phyloP scores from a whole-genome alignment of 2,329 filamentous ascomycete species.

The Fusarium verrucosum region DNA sequence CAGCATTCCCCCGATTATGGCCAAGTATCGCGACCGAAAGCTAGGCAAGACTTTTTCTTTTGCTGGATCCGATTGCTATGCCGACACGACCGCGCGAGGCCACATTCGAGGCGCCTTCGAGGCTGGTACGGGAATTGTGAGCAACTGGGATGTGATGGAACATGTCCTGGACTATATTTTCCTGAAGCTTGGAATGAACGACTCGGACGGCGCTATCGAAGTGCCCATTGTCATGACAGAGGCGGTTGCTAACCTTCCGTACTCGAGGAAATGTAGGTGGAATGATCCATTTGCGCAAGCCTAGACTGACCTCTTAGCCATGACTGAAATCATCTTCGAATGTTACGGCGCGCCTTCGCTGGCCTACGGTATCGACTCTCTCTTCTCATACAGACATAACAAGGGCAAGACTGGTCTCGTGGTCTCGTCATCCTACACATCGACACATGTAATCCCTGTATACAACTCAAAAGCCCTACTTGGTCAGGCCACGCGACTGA shows the following conservation, averaged over 20 bases:
- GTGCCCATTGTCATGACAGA: constrained; percentile 95
- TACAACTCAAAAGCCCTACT: constrained; percentile 86
- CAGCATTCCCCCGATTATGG: constrained; percentile 86
- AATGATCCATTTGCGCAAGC: background rate
- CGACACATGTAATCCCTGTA: constrained; percentile 95
- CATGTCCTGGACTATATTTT: constrained; percentile 94
- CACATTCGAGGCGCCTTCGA: constrained; percentile 94
- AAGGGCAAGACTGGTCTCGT: constrained; percentile 87
- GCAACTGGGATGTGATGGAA: constrained; percentile 98
- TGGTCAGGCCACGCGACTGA: constrained; percentile 85
- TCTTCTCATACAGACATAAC: constrained; percentile 96
- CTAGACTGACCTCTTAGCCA: constrained; percentile 65
- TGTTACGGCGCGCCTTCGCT: constrained; percentile 91
- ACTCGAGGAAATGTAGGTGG: constrained; percentile 82
- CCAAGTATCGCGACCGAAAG: constrained; percentile 95
- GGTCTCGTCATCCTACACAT: constrained; percentile 89
- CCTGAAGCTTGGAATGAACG: constrained; percentile 89
- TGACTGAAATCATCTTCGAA: constrained; percentile 98
- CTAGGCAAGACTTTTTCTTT: constrained; percentile 91
- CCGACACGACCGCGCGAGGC: constrained; percentile 89
- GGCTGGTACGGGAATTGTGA: constrained; percentile 86
- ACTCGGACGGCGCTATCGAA: constrained; percentile 76
- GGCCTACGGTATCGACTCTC: constrained; percentile 93
- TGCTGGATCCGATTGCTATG: constrained; percentile 90
- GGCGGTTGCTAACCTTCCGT: constrained; percentile 88